Base-by-base conservation (phyloP, 148 eudicot species). In the Vaccinium darrowii region DNA sequence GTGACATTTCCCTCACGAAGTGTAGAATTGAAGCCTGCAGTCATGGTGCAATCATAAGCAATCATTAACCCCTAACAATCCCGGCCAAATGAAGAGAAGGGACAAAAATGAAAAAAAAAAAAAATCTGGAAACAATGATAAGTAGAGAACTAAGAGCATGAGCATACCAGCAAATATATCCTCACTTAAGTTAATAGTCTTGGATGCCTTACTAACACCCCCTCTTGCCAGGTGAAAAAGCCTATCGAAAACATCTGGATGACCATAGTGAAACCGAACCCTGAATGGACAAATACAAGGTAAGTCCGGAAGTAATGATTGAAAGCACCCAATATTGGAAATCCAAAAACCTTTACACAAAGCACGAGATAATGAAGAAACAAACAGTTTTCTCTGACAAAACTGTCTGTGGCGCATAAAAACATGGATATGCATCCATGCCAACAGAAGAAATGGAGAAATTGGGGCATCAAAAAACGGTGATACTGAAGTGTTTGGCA, bases 181-280 rank as follows among this genome's bases (percentile, higher is more conserved):
- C 88, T 97, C 99, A 81, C 99, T 97, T 84, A 97, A 85, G 88
- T 97, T 97, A 82, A 97, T 95, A 86, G 95, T 94, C 86, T 91
- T 97, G 73, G 99, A 97, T 82, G 99, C 98, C 89, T 97, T 97
- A 89, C 99, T 97, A 73, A 97, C 93, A 86, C 99, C 99, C 21
- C 99, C 98, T 90, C 99, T 92, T 27, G 98, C 95, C 79, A 97
- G 95, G 90, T 97, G 99, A 88, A 95, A 97, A 21, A 97, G 88
- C 89, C 99, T 91, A 86, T 97, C 99, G 84, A 97, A 97, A 85
- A 97, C 96, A 91, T 97, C 99, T 69, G 99, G 99, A 89, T 97
- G 99, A 67, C 99, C 99, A 88, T 97, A 97, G 89, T 97, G 99
- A 87, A 97, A 97, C 52, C 99, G 98, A 81, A 97, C 99, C 95